These are phyloP conservation scores for Penicillium brasilianum DNA, from an alignment of 2,329 filamentous ascomycete species.

Conservation along the genomic window DNA sequence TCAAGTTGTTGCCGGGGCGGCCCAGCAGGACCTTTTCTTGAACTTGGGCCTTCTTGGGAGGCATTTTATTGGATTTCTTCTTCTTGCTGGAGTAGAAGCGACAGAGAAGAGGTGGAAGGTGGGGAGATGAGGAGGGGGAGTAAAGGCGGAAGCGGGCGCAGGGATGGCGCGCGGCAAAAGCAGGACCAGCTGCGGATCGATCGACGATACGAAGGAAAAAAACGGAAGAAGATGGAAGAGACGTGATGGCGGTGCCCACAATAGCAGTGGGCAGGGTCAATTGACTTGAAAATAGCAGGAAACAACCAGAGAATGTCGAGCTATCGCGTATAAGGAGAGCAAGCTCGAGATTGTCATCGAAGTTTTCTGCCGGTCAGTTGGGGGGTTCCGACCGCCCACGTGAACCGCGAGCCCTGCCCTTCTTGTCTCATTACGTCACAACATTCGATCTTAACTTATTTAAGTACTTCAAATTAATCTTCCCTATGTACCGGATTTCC, in stretches of 20 bases:
- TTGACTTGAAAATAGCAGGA: conserved; percentile 16
- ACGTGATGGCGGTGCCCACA: conserved; percentile 41
- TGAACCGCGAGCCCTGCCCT: conserved; percentile 29
- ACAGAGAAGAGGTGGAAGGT: conserved; percentile 36
- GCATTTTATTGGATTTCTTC: conserved; percentile 76
- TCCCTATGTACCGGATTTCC: not conserved
- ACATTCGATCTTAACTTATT: not conserved
- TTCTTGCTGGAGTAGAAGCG: conserved; percentile 62
- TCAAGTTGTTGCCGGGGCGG: conserved; percentile 95
- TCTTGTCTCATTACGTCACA: conserved; percentile 19
- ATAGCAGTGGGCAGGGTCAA: conserved; percentile 22
- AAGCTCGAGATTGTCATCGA: conserved; percentile 22
- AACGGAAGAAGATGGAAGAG: conserved; percentile 33
- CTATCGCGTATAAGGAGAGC: conserved; percentile 10
- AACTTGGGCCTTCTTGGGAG: conserved; percentile 88
- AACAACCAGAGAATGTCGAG: conserved; percentile 18
- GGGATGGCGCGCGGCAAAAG: conserved; percentile 45
- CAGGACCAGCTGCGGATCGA: conserved; percentile 70
- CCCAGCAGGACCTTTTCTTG: conserved; percentile 97
- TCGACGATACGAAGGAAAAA: conserved; percentile 60
- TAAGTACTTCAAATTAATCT: too few species aligned
- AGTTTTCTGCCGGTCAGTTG: conserved; percentile 31
- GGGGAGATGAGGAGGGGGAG: conserved; percentile 32
- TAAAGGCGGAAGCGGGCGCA: conserved; percentile 51
- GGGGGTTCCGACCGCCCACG: conserved; percentile 34